phyloP scores from a whole-genome alignment of 768 basidiomycete species.

The Rhodotorula sphaerocarpa region DNA sequence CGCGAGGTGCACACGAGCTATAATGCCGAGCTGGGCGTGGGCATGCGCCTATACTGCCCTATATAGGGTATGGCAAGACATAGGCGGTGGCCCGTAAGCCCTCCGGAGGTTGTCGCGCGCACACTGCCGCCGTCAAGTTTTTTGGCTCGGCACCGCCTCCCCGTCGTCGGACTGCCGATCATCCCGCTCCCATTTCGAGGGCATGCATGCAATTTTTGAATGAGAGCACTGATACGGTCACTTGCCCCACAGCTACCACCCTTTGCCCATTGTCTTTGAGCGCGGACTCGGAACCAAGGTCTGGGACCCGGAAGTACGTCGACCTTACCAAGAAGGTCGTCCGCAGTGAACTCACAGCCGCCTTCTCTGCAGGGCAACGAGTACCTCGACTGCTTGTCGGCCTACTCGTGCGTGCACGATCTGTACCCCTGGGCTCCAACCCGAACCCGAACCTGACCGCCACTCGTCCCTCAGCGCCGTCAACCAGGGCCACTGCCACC shows the following conservation, averaged over 20 bases:
- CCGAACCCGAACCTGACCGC: neutral
- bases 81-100: no score
- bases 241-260: constrained; percentile 79
- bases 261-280: constrained; percentile 88
- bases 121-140: neutral
- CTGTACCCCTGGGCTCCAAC: constrained; percentile 15
- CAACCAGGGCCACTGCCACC: constrained; percentile 78
- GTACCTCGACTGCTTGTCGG: constrained; percentile 96
- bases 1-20: neutral
- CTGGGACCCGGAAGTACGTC: constrained; percentile 32
- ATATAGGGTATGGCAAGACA: no score
- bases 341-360: constrained; percentile 38
- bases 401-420: constrained; percentile 80
- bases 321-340: no score
- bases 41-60: no score
- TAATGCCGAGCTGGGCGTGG: neutral
- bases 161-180: no score
- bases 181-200: neutral
- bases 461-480: constrained; percentile 14
- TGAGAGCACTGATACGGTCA: no score
- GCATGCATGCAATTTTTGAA: constrained; percentile 32
- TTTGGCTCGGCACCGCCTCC: neutral
- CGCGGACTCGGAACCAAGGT: constrained; percentile 70
- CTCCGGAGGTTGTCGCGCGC: no score
- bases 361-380: constrained; percentile 65